Base-by-base conservation (phyloP, 2,329 filamentous ascomycete species). In the Passalora sequoiae region DNA sequence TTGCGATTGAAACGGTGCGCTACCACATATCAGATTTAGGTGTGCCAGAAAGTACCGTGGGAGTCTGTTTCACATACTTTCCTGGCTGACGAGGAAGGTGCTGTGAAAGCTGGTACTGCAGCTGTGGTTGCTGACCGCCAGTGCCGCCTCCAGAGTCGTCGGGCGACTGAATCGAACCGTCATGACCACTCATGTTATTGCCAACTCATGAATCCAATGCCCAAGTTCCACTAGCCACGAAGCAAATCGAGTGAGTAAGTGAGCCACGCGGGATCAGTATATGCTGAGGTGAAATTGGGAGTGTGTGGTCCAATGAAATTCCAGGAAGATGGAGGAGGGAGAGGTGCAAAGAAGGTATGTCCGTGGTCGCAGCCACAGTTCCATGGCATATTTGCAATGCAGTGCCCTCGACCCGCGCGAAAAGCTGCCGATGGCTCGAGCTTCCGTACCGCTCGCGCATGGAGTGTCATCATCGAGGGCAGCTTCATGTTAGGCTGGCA, bases 1-100 rank as follows among this genome's bases (percentile, higher is more conserved):
- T 43, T 55, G 52, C 19, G 47, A 47, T 38, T 53, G 52, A 35
- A 55, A 55, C 32, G 52, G 45, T 24, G 50, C 44, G 28, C 52
- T 55, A 44, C 40, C 32, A 30, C 27, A 19, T 28, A 40, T 45
- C 42, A 41, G 43, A 16, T 33, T 16, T 16, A 19, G 41, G 38
- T 43, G 17, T 16, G 4, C 15, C 13, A 32, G 21, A 2, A 25
- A 27, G 21, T 24, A 39, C 6, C n/a, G 24, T 6, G 28, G 15
- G 20, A 35, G 3, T n/a, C 22, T 35, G 37, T 29, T 31, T 12
- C 20, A 40, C 47, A 24, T 42, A 48, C 50, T 46, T 49, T 30
- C 42, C 41, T 21, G 45, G 38, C 35, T 40, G 49, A 38, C 43
- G 40, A 31, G 33, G 29, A 5, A 24, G 35, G 13, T 35, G 38